Percentiles rank a stretch among this genome's conserved stretches.
Evolutionary conservation across 2,329 filamentous ascomycete species (phyloP).

Genomic region (Pseudocercospora fijiensis): DNA sequence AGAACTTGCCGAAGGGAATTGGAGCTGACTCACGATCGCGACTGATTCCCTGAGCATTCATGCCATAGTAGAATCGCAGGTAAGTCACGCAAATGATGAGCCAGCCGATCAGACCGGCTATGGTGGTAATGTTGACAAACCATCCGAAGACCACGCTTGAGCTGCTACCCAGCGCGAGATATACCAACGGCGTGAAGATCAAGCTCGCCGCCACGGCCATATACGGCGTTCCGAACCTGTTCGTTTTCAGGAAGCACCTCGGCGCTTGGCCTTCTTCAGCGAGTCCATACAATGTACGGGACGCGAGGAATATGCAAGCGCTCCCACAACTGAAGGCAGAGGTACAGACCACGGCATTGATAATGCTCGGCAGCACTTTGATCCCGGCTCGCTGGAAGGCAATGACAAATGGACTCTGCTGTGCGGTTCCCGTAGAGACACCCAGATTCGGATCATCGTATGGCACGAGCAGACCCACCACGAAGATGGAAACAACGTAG

Average conservation of each 20-base stretch:
- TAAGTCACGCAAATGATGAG: constrained; percentile 23
- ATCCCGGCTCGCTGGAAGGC: constrained; percentile 62
- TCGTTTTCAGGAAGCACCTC: constrained; percentile 46
- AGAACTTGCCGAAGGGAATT: too few species aligned
- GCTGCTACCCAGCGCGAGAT: constrained; percentile 20
- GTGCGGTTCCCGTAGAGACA: constrained; percentile 37
- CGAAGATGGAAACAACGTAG: constrained; percentile 36
- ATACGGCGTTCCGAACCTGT: constrained; percentile 20
- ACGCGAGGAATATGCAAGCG: constrained; percentile 63
- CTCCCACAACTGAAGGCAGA: constrained; percentile 22
- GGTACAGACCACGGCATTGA: constrained; percentile 66
- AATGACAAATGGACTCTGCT: constrained; percentile 64
- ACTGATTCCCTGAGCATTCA: constrained; percentile 16
- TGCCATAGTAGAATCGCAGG: constrained; percentile 19
- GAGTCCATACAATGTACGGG: constrained; percentile 51
- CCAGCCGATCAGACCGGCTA: constrained; percentile 24
- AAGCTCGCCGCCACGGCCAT: constrained; percentile 16
- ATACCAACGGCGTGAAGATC: constrained; percentile 23
- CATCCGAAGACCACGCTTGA: constrained; percentile 22
- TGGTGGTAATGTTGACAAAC: constrained; percentile 25
- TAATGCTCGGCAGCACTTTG: constrained; percentile 60
- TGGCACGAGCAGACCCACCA: constrained; percentile 37
- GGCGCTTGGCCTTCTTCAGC: constrained; percentile 54
- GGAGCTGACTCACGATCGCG: constrained; percentile 12
- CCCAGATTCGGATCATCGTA: constrained; percentile 34